Conservation (phyloP, 2,329 filamentous ascomycete species). For the Ceratocystis variospora region DNA sequence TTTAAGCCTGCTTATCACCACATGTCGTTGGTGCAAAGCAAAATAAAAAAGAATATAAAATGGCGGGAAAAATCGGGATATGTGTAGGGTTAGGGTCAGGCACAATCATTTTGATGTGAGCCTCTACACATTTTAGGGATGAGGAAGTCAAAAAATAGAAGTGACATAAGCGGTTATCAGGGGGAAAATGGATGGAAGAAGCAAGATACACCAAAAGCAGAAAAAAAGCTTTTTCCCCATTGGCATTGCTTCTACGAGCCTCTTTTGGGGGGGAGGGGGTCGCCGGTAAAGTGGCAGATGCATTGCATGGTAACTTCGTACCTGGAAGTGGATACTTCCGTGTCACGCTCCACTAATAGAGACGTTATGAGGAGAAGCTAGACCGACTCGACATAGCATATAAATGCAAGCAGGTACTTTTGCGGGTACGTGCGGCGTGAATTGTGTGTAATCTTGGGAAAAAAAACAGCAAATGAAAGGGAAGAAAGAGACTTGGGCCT, state of each 20-base stretch:
- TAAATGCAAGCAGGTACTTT: no score
- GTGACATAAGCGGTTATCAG: neutral
- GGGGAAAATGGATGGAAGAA: neutral
- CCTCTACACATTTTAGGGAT: neutral
- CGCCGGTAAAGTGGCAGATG: neutral
- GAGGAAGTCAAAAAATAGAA: neutral
- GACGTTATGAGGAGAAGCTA: no score
- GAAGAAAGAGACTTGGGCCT: neutral
- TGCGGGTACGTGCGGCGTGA: neutral
- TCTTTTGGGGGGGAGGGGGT: neutral
- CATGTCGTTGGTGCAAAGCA: no score
- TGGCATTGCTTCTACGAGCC: neutral
- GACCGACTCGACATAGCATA: neutral
- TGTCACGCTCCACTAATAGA: neutral
- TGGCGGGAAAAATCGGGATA: neutral
- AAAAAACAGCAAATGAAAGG: neutral
- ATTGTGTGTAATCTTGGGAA: neutral
- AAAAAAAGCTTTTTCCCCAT: neutral
- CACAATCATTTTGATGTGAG: neutral
- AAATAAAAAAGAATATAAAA: neutral
- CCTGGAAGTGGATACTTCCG: constrained; percentile 4
- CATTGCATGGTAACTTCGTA: constrained; percentile 1
- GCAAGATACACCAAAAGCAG: no score
- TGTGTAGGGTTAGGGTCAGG: neutral
- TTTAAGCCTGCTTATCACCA: neutral